Conservation (phyloP, 2,329 filamentous ascomycete species). For the Aspergillus floridensis region DNA sequence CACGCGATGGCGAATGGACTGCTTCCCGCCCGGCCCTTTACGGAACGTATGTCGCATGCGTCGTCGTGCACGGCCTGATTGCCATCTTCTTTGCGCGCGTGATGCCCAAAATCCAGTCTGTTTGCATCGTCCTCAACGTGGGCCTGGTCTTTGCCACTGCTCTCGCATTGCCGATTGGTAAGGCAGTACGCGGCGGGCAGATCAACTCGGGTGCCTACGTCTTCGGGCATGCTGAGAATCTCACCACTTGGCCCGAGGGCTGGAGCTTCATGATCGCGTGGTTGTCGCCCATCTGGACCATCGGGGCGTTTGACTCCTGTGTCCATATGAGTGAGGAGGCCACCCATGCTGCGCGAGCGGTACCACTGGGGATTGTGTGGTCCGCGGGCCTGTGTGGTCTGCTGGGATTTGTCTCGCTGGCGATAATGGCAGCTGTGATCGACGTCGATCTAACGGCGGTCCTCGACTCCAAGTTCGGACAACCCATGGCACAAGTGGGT, state of each 20-base stretch:
- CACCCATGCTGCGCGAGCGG: conserved; percentile 57
- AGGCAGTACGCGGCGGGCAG: conserved; percentile 24
- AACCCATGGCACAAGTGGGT: conserved; percentile 54
- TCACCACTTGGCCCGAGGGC: conserved; percentile 57
- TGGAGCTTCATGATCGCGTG: conserved; percentile 61
- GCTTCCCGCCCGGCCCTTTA: conserved; percentile 57
- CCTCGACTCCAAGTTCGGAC: conserved; percentile 52
- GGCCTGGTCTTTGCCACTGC: conserved; percentile 55
- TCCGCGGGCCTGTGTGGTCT: conserved; percentile 49
- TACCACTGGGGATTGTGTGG: conserved; percentile 59
- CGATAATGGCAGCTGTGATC: conserved; percentile 59
- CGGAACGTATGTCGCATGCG: conserved; percentile 54
- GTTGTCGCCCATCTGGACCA: conserved; percentile 62
- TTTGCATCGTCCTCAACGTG: conserved; percentile 56
- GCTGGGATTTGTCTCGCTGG: conserved; percentile 57
- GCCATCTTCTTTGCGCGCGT: conserved; percentile 54
- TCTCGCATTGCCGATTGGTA: conserved; percentile 55
- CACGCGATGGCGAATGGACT: conserved; percentile 55
- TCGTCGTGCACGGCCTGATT: conserved; percentile 54
- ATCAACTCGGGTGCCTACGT: conserved; percentile 49
- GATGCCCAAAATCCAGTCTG: conserved; percentile 59
- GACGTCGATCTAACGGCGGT: conserved; percentile 51
- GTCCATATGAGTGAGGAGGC: conserved; percentile 62
- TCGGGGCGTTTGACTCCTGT: conserved; percentile 54
- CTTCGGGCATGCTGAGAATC: conserved; percentile 56